Evolutionary conservation across 2,329 filamentous ascomycete genomes (phyloP).

Genomic region (Dothistroma septosporum): DNA sequence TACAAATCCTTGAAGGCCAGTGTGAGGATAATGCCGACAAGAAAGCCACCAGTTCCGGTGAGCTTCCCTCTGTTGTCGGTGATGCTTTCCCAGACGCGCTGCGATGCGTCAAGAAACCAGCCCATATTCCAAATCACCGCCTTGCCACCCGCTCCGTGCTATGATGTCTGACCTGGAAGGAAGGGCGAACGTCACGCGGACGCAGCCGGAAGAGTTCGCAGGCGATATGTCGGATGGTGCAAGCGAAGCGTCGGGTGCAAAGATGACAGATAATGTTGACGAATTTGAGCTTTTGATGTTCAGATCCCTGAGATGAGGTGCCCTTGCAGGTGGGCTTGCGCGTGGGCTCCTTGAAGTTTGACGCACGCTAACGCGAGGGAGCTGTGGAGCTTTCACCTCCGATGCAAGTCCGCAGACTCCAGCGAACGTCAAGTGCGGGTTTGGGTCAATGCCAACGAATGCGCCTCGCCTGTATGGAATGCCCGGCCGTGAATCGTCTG

Average conservation of each 20-base stretch:
- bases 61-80: conserved; percentile 34
- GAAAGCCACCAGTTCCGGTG: conserved; percentile 50
- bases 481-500: conserved; percentile 68
- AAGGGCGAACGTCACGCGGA: background rate
- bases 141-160: background rate
- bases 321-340: background rate
- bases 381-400: conserved; percentile 9
- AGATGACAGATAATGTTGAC: conserved; percentile 3
- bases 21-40: conserved; percentile 71
- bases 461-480: conserved; percentile 62
- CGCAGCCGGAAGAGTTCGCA: background rate
- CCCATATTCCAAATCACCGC: conserved; percentile 15
- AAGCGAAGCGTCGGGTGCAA: conserved; percentile 3
- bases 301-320: background rate
- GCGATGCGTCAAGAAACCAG: conserved; percentile 24
- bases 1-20: conserved; percentile 77
- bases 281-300: background rate
- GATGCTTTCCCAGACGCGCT: conserved; percentile 29
- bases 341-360: no score
- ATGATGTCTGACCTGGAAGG: background rate
- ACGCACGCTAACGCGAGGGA: background rate
- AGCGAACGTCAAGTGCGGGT: background rate
- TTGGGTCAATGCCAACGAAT: background rate
- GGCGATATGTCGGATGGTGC: background rate
- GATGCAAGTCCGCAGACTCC: conserved; percentile 8